phyloP scores from a whole-genome alignment of 768 basidiomycete genomes.

The Antrodiella citrinella region DNA sequence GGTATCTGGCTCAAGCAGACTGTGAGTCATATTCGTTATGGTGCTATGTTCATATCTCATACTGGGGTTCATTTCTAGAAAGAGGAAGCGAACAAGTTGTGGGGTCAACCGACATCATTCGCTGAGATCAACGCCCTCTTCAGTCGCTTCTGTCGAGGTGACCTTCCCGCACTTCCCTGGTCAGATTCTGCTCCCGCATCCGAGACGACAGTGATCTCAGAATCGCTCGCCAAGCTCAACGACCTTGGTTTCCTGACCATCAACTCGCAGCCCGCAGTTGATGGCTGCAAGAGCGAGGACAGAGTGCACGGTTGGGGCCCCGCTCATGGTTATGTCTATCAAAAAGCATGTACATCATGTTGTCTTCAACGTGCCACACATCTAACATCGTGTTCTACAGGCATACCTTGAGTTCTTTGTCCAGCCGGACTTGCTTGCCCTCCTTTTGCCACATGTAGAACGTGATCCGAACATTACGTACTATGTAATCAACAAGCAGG shows the following conservation, averaged over 20 bases:
- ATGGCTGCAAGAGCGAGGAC: slow-evolving; percentile 81
- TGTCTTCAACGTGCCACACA: neutral
- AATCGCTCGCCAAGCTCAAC: slow-evolving; percentile 79
- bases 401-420: slow-evolving; percentile 97
- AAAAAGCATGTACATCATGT: slow-evolving; percentile 68
- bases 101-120: slow-evolving; percentile 71
- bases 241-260: slow-evolving; percentile 91
- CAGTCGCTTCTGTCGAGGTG: slow-evolving; percentile 68
- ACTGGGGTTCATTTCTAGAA: slow-evolving; percentile 38
- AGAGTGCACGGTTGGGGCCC: slow-evolving; percentile 91
- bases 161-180: slow-evolving; percentile 84
- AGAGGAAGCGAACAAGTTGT: slow-evolving; percentile 79
- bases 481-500: slow-evolving; percentile 94
- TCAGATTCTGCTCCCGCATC: slow-evolving; percentile 80
- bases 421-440: slow-evolving; percentile 58
- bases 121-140: slow-evolving; percentile 70
- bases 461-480: slow-evolving; percentile 87
- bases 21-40: slow-evolving; percentile 32
- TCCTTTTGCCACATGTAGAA: slow-evolving; percentile 76
- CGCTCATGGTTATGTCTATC: slow-evolving; percentile 88
- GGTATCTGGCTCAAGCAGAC: slow-evolving; percentile 89
- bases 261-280: slow-evolving; percentile 95
- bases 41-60: slow-evolving; percentile 1
- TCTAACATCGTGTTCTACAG: slow-evolving; percentile 28
- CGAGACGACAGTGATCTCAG: slow-evolving; percentile 78